A percentile compares a stretch with the other conserved stretches of the same genome.
These are phyloP conservation scores for Metarhizium sp. DNA, from an alignment of 2,329 filamentous ascomycete genomes.

Conservation along the genomic window DNA sequence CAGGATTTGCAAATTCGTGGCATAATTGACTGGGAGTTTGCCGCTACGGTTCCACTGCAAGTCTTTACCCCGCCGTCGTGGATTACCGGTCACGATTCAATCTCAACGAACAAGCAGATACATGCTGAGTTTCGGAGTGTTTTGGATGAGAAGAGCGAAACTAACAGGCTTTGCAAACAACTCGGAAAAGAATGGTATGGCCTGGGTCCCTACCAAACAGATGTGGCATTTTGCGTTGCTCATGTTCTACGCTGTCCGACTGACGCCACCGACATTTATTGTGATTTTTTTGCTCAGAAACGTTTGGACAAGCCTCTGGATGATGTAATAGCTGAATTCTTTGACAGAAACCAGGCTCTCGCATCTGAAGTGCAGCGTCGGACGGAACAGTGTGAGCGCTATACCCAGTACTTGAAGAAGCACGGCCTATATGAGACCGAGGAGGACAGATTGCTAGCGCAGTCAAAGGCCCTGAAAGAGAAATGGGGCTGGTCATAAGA, in stretches of 20 bases:
- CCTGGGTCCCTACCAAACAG: constrained; percentile 1
- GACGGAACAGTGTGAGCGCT: constrained; percentile 10
- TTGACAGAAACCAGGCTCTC: constrained; percentile 5
- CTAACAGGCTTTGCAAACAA: neutral
- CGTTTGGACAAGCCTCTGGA: constrained; percentile 5
- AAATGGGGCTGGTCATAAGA: constrained; percentile 8
- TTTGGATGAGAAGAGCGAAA: constrained; percentile 8
- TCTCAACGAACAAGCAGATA: constrained; percentile 1
- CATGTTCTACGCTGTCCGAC: constrained; percentile 9
- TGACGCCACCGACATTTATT: constrained; percentile 8
- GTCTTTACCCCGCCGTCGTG: constrained; percentile 12
- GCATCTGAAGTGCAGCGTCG: constrained; percentile 8
- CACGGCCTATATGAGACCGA: constrained; percentile 10
- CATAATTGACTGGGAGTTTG: constrained; percentile 20
- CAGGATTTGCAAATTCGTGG: constrained; percentile 11
- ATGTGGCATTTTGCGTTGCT: constrained; percentile 9
- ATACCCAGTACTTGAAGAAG: constrained; percentile 10
- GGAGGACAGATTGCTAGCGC: constrained; percentile 7
- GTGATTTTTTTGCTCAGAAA: constrained; percentile 6
- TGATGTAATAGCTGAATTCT: constrained; percentile 9
- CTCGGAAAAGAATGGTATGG: constrained; percentile 11
- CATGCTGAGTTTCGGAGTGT: constrained; percentile 8
- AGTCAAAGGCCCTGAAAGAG: constrained; percentile 8
- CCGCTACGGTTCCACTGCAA: constrained; percentile 9
- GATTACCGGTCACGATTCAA: constrained; percentile 10